Evolutionary conservation across 2,329 filamentous ascomycete species (phyloP), one percentile per base, ranked within the genome.

Genomic region (Aspergillus jensenii): DNA sequence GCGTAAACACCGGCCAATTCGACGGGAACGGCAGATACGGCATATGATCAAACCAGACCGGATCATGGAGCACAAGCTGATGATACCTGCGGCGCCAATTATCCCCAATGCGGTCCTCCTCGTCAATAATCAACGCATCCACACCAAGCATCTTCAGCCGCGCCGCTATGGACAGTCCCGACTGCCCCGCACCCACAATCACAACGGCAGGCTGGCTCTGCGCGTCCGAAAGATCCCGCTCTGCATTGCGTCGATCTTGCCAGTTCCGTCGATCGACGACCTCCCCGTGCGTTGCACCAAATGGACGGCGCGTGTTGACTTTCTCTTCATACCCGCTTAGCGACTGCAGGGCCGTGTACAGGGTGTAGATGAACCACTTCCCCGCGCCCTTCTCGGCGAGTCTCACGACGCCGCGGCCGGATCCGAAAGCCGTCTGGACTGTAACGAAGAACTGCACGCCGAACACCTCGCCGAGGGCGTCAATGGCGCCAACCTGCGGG

Each of bases 1-100:
- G 86, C 0, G 87, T 89, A 69, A 88, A 90, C 15, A 88, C 76
- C 3, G 87, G 87, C 87, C 87, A 90, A 52, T 81, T 80, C 0
- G 79, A 67, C 0, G 87, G 88, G 67, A 90, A 90, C 0, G 76
- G 74, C 4, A 90, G 64, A 68, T 88, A 90, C 0, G 87, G 84
- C 76, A 89, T 75, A 65, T 79, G 77, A 51, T 76, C 74, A 55
- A 75, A 79, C 71, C 77, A 87, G 2, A 89, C 83, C 0, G 87
- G 86, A 63, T 90, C 87, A 63, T 90, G 87, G 0, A 88, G 81
- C 1, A 89, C 86, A 0, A 90, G 81, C 59, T 87, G 83, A 61
- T 84, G 81, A 62, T 89, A 89, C 46, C 86, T 74, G 40, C 79
- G 77, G 15, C 86, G 78, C 87, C 87, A 89, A 67, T 84, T 88